Base-by-base conservation (phyloP, 306 rosid species). In the Acacia acuminata region DNA sequence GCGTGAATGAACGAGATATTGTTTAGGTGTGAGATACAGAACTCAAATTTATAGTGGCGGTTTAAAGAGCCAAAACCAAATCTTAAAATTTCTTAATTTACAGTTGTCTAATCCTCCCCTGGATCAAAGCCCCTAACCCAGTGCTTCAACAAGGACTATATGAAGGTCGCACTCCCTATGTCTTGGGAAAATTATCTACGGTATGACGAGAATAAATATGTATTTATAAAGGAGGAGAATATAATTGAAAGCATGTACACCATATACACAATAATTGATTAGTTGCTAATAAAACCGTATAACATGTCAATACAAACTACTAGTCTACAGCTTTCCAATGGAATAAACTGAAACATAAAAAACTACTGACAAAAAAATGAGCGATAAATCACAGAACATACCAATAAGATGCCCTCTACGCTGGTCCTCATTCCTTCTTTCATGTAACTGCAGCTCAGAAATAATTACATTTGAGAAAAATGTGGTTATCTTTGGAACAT, bases 381-480 rank as follows among this genome's bases (percentile, higher is more conserved):
- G 25, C 16, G 47, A 66, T 16, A 1, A 69, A 81, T 44, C 12
- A 56, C 10, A 56, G 24, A 16, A 68, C 92, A 43, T 84, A 96
- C 99, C 92, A 96, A 88, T 73, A 96, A 90, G 88, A 96, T 94
- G 43, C 97, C 99, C 85, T 94, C 99, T 0, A 96, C 99, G 51
- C 99, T 96, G 40, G 97, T 94, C 87, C 99, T 88, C 99, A 94
- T 94, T 47, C 99, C 99, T 79, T 96, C 99, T 80, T 96, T 96
- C 97, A 92, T 91, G 71, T 96, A 96, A 79, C 99, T 96, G 91
- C 73, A 78, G 58, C 72, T 48, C 13, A 86, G 19, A 78, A 87
- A 77, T 43, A 53, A 72, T 58, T 5, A 80, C 40, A 68, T 40
- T 60, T 73, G 19, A 73, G 73, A 77, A 77, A 7, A 0, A 16